Base-by-base conservation (phyloP, 148 eudicot species). In the Arbutus unedo region DNA sequence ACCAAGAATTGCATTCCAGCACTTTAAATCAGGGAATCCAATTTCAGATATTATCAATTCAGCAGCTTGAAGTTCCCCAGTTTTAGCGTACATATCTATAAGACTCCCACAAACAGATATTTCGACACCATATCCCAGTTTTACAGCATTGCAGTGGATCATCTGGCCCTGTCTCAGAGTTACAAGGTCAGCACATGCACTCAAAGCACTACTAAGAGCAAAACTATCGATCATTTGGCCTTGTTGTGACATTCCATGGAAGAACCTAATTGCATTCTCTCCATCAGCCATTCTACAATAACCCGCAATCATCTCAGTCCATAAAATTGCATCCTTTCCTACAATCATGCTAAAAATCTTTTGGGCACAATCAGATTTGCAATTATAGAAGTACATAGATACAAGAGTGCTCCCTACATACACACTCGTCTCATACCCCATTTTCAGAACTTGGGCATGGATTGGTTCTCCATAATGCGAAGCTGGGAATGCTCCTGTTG, bases 131-230 rank as follows among this genome's bases (percentile, higher is more conserved):
- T 85, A 91, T 38, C 98, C 95, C 72, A 87, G 74, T 86, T 91
- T 93, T 41, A 86, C 50, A 60, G 95, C 95, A 62, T 81, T 87
- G 77, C 88, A 90, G 81, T 95, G 98, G 68, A 95, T 89, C 89
- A 90, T 91, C 84, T 90, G 88, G 10, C 97, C 95, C 86, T 89
- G 95, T 75, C 79, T 90, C 53, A 82, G 76, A 83, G 87, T 83
- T 62, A 89, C 94, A 74, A 93, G 96, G 81, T 95, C 95, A 74
- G 96, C 96, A 88, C 98, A 95, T 31, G 94, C 96, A 83, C 92
- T 87, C 87, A 95, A 82, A 53, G 87, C 89, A 79, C 90, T 88
- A 81, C 94, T 92, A 57, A 95, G 88, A 81, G 91, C 86, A 87
- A 88, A 92, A 85, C 87, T 83, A 82, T 93, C 98, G 14, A 86